Evolutionary conservation across 495 filamentous ascomycete species (phyloP).

Genomic region (Terfezia boudieri): DNA sequence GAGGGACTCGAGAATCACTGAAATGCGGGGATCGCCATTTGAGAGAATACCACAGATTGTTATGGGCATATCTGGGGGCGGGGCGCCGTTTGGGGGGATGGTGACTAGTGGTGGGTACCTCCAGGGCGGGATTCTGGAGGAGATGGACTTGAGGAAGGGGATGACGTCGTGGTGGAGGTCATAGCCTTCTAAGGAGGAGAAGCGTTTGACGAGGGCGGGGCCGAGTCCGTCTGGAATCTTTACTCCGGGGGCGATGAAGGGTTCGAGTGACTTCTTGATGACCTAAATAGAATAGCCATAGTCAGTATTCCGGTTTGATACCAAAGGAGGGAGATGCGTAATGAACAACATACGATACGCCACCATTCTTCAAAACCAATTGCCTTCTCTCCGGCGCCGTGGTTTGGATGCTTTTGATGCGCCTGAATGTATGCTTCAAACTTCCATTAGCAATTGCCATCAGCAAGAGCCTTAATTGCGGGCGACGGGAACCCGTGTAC

Average conservation of each 20-base stretch:
- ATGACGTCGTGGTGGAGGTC: conserved; percentile 30
- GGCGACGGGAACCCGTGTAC: too few relatives aligned
- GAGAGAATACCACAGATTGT: conserved; percentile 45
- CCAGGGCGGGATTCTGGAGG: not conserved
- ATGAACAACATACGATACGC: too few relatives aligned
- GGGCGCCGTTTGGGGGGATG: too few relatives aligned
- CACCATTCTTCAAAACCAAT: too few relatives aligned
- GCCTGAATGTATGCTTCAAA: too few relatives aligned
- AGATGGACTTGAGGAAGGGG: conserved; percentile 29
- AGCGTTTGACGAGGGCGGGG: conserved; percentile 33
- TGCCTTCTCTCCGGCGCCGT: too few relatives aligned
- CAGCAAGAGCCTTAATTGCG: too few relatives aligned
- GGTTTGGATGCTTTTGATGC: too few relatives aligned
- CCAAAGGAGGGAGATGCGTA: too few relatives aligned
- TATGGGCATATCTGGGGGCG: conserved; percentile 3
- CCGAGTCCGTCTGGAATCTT: conserved; percentile 26
- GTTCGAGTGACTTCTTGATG: conserved; percentile 24
- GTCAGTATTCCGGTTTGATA: too few relatives aligned
- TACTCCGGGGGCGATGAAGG: conserved; percentile 11
- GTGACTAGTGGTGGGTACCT: too few relatives aligned
- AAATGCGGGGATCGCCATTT: conserved; percentile 56
- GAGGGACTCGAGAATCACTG: conserved; percentile 35
- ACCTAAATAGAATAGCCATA: conserved; percentile 12
- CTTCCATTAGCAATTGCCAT: too few relatives aligned
- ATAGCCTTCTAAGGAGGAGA: conserved; percentile 41